Percentiles rank a stretch among this genome's conserved stretches.
Conservation (phyloP, 805 yeast genomes). For the Yamadazyma endophytica region DNA sequence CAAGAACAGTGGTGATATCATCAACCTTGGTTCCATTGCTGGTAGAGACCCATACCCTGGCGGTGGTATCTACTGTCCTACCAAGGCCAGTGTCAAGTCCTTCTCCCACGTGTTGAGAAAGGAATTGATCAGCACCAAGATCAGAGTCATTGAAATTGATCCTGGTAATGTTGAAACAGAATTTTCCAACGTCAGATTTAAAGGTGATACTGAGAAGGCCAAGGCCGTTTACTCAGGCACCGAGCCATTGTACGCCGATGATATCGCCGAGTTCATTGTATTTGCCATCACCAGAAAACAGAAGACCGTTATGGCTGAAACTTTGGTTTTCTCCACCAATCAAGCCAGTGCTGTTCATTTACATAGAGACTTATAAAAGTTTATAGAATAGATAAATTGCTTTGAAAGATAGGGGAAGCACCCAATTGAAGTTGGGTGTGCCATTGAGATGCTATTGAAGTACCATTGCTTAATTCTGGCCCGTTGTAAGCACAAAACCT, state of each 20-base stretch:
- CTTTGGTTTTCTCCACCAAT: slow-evolving; percentile 77
- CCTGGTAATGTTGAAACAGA: slow-evolving; percentile 83
- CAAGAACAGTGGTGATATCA: slow-evolving; percentile 69
- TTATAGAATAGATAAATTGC: no score
- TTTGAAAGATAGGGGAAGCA: no score
- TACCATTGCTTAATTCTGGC: no score
- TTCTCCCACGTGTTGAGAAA: slow-evolving; percentile 70
- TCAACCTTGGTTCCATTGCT: slow-evolving; percentile 73
- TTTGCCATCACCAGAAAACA: slow-evolving; percentile 64
- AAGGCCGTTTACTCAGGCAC: slow-evolving; percentile 46
- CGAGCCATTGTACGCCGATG: slow-evolving; percentile 67
- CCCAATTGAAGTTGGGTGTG: no score
- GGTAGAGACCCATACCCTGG: slow-evolving; percentile 79
- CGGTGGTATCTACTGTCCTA: slow-evolving; percentile 74
- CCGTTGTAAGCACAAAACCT: no score
- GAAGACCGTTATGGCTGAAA: slow-evolving; percentile 75
- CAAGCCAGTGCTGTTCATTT: slow-evolving; percentile 78
- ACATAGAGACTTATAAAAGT: slow-evolving; percentile 29
- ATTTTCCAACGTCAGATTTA: slow-evolving; percentile 60
- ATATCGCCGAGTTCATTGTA: slow-evolving; percentile 70
- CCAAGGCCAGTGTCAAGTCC: slow-evolving; percentile 68
- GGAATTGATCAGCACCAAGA: slow-evolving; percentile 66
- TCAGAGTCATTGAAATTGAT: slow-evolving; percentile 69
- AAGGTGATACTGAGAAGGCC: slow-evolving; percentile 43
- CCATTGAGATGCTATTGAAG: no score